Evolutionary conservation across 2,329 filamentous ascomycete genomes (phyloP), one percentile per base, ranked within the genome.

Genomic region (Cordyceps farinosa): DNA sequence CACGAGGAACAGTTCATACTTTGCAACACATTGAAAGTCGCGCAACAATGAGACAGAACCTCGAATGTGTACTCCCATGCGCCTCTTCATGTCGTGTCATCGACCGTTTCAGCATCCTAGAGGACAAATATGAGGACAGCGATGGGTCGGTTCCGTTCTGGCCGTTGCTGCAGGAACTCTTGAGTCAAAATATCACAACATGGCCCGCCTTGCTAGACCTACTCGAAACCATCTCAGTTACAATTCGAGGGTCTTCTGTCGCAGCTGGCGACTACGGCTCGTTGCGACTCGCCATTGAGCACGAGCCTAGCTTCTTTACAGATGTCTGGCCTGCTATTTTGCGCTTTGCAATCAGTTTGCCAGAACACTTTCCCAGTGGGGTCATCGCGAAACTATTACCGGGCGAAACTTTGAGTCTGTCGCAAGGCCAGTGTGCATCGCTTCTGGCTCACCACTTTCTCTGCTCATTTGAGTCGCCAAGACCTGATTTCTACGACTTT

Each of bases 381-480:
- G 47, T 55, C 2, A 64, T 73, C 9, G 53, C 48, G 5, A 57
- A 69, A 1, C 62, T 74, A 3, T 45, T 44, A 17, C 45, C 66
- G 1, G 66, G 62, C 13, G 30, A 51, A 5, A 63, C 55, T 9
- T 50, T 71, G 8, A 45, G 15, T 40, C 63, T 75, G 1, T 70
- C 70, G 9, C 66, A 68, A 42, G 64, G 65, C 0, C 68, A 75
- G 57, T 67, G 65, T 34, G 71, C 69, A n/a, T 73, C 69, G 17
- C 65, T 76, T 38, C 70, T 74, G 0, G 64, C 64, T 3, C 71
- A 76, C 17, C 73, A 76, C 57, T 75, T 75, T 30, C 55, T 76
- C 4, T 72, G 73, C 45, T 70, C 66, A 1, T 34, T 71, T 6
- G 40, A 42, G 63, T 63, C n/a, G 2, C 68, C 59, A 68, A 71